Conservation (phyloP, 441 rosid genomes). For the Hura crepitans region DNA sequence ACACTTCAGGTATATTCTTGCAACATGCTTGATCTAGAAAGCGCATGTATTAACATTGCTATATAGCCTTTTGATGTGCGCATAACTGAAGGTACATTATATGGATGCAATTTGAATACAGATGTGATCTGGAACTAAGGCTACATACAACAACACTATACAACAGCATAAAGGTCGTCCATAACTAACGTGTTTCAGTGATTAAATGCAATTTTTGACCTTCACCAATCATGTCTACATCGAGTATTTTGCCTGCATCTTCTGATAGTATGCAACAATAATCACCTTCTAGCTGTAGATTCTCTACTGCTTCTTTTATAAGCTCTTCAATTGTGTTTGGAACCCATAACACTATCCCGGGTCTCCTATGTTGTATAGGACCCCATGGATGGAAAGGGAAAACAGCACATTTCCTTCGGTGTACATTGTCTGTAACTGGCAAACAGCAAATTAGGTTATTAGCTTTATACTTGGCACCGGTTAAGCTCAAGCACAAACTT, state of each 20-base stretch:
- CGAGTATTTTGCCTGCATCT: conserved; percentile 66
- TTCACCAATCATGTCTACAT: conserved; percentile 61
- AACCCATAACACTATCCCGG: conserved; percentile 71
- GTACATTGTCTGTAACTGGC: conserved; percentile 39
- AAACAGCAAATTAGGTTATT: not conserved
- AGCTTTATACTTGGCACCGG: not conserved
- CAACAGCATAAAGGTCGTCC: not conserved
- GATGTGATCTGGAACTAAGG: not conserved
- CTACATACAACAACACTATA: not conserved
- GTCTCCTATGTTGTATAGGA: conserved; percentile 41
- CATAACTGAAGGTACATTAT: not conserved
- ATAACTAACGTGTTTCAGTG: conserved; percentile 28
- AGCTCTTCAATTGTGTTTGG: conserved; percentile 53
- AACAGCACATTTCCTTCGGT: conserved; percentile 63
- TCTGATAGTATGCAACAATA: conserved; percentile 49
- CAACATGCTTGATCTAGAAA: not conserved
- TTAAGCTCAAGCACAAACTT: not conserved
- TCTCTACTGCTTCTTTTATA: conserved; percentile 42
- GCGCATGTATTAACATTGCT: not conserved
- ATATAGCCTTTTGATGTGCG: not conserved
- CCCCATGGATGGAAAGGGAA: conserved; percentile 69
- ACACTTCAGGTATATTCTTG: no score
- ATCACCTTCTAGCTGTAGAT: conserved; percentile 39
- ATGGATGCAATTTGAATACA: not conserved
- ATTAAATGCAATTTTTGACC: conserved; percentile 63